Percentiles rank a stretch among this genome's conserved stretches.
These are phyloP conservation scores for Penicillium bialowiezense DNA, from an alignment of 495 filamentous ascomycete species.

Conservation along the genomic window DNA sequence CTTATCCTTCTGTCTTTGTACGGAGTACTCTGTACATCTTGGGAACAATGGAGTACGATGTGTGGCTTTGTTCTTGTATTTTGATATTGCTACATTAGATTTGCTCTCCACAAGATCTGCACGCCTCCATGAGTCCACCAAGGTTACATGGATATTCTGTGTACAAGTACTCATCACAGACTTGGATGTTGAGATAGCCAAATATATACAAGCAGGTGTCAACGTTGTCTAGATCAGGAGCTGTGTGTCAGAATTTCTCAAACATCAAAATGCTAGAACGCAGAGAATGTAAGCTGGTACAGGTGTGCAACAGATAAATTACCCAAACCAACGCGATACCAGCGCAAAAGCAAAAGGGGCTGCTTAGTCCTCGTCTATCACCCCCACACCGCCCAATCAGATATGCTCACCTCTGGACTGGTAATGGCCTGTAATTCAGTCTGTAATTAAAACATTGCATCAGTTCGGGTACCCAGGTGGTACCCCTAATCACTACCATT, in stretches of 20 bases:
- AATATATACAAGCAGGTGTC: too few relatives aligned
- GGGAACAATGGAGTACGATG: neutral
- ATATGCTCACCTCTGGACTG: neutral
- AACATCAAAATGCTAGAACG: too few relatives aligned
- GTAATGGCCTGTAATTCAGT: constrained; percentile 1
- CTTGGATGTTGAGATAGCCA: too few relatives aligned
- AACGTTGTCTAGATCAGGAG: too few relatives aligned
- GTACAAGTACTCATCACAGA: too few relatives aligned
- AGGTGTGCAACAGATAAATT: neutral
- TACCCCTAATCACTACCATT: neutral
- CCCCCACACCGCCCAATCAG: constrained; percentile 7
- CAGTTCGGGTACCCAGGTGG: neutral
- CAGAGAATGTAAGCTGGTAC: too few relatives aligned
- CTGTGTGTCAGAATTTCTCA: too few relatives aligned
- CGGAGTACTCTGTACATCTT: too few relatives aligned
- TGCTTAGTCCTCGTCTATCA: neutral
- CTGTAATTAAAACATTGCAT: neutral
- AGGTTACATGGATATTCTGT: neutral
- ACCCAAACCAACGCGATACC: neutral
- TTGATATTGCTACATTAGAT: neutral
- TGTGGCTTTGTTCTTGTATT: neutral
- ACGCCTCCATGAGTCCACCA: constrained; percentile 1
- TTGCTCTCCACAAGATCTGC: constrained; percentile 10
- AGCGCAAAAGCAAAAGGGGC: constrained; percentile 6
- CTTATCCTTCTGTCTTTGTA: too few relatives aligned